A percentile compares a stretch with the other conserved stretches of the same genome.
Conservation (phyloP, 2,329 filamentous ascomycete species). For the Ilyonectria sp. region DNA sequence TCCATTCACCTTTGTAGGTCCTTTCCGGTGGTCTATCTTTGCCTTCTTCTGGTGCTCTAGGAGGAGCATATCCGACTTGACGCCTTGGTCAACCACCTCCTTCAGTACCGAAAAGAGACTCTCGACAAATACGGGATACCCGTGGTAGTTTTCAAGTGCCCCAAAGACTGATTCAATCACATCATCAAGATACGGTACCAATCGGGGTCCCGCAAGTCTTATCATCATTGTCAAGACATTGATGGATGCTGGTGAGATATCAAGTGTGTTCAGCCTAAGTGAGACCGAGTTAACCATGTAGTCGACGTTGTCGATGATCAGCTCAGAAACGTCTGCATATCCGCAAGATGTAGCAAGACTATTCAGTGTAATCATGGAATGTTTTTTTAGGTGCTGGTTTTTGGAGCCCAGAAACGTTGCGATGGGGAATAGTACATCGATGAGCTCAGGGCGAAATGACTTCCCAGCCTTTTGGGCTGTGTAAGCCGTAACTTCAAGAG, state of each 20-base stretch:
- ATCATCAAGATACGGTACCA: conserved; percentile 93
- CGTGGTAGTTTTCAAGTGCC: conserved; percentile 94
- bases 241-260: conserved; percentile 91
- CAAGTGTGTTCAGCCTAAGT: conserved; percentile 89
- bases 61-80: conserved; percentile 69
- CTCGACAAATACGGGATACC: conserved; percentile 89
- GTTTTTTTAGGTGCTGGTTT: conserved; percentile 77
- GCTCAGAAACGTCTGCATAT: conserved; percentile 80
- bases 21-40: conserved; percentile 61
- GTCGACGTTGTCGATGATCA: conserved; percentile 93
- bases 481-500: conserved; percentile 85
- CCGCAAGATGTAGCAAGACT: conserved; percentile 82
- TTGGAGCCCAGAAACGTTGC: conserved; percentile 87
- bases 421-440: conserved; percentile 93
- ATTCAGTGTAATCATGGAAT: conserved; percentile 88
- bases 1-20: conserved; percentile 49
- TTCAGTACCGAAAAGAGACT: conserved; percentile 86
- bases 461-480: conserved; percentile 77
- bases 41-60: conserved; percentile 58
- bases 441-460: conserved; percentile 86
- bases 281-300: conserved; percentile 97
- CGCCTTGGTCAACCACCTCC: conserved; percentile 87
- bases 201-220: conserved; percentile 81
- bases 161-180: conserved; percentile 92
- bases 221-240: conserved; percentile 97